A percentile compares a stretch with the other conserved stretches of the same genome.
These are phyloP conservation scores for Heritiera littoralis DNA, from an alignment of 345 rosid genomes.

Conservation along the genomic window DNA sequence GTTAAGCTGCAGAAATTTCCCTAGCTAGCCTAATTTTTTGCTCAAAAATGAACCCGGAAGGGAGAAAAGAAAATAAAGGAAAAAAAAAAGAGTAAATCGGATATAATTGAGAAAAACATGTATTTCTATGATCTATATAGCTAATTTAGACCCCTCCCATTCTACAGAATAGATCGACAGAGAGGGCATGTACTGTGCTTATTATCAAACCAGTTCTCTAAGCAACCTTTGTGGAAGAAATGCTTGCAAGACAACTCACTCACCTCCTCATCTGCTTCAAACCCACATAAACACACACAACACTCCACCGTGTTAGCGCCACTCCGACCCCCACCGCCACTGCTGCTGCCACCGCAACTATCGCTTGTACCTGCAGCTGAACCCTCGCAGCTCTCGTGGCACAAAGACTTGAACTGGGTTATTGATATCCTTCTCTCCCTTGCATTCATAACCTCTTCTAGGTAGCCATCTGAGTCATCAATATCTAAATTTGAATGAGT, in stretches of 20 bases:
- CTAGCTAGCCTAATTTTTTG: not conserved
- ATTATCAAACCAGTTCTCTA: constrained; percentile 74
- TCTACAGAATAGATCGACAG: constrained; percentile 63
- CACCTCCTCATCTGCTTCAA: constrained; percentile 75
- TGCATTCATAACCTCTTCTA: constrained; percentile 8
- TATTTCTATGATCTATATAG: not conserved
- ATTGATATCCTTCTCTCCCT: constrained; percentile 47
- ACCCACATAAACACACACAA: constrained; percentile 76
- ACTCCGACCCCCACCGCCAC: not conserved
- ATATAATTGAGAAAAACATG: not conserved
- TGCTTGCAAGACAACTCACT: constrained; percentile 86
- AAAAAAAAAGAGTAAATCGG: not conserved
- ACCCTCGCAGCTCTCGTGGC: constrained; percentile 12
- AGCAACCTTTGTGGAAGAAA: constrained; percentile 72
- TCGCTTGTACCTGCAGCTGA: not conserved
- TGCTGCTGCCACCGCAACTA: not conserved
- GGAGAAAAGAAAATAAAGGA: not conserved
- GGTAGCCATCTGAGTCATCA: constrained; percentile 28
- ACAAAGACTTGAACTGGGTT: constrained; percentile 53
- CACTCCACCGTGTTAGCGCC: constrained; percentile 40
- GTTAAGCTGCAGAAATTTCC: not conserved
- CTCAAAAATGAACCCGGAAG: constrained; percentile 21
- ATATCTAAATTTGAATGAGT: constrained; percentile 25
- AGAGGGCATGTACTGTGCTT: constrained; percentile 69
- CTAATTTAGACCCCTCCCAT: not conserved